Base-by-base conservation (phyloP, 495 filamentous ascomycete genomes). In the Chaetomium tenue region DNA sequence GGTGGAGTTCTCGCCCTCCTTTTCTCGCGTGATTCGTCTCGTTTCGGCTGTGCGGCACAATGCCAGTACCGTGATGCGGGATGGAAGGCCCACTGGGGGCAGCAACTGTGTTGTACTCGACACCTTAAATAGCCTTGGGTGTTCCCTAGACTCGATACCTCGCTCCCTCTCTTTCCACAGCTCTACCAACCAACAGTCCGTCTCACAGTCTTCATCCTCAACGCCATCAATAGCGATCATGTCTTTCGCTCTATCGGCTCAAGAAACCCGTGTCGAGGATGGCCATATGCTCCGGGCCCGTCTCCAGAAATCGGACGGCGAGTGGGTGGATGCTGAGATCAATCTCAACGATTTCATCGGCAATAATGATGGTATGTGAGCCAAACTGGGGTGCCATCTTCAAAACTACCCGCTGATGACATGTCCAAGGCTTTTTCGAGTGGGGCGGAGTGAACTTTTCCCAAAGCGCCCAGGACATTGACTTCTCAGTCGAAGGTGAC, bases 391-490 rank as follows among this genome's bases (percentile, higher is more conserved):
- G 16, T 16, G 28, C 28, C 26, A 8, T 20, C 15, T 18, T 26
- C 30, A 42, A 12, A 62, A 55, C 39, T 6, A 15, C 50, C 6
- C 16, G 7, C 22, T 52, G 2, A 37, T 61, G 2, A 46, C 50
- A 20, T 18, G 18, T 30, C 9, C 51, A 4, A 23, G 82, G 82
- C 0, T 23, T 26, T 8, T 82, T 84, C 58, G 61, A 69, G 25
- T 84, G 82, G 82, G 79, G 70, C 4, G 80, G 75, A 12, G 46
- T 50, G 8, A 66, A 75, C 69, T 84, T 83, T 70, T 51, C 72
- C 18, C 48, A 69, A 5, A 75, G 67, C 30, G 79, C 82, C 48
- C 53, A 75, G n/a, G 54, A 76, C 5, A 72, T 83, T 56, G 50
- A 20, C 55, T 79, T 84, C 54, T 20, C 61, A 0, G 22, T 76